These are phyloP conservation scores for Neofusicoccum ribis DNA, from an alignment of 2,329 filamentous ascomycete genomes.

Conservation along the genomic window DNA sequence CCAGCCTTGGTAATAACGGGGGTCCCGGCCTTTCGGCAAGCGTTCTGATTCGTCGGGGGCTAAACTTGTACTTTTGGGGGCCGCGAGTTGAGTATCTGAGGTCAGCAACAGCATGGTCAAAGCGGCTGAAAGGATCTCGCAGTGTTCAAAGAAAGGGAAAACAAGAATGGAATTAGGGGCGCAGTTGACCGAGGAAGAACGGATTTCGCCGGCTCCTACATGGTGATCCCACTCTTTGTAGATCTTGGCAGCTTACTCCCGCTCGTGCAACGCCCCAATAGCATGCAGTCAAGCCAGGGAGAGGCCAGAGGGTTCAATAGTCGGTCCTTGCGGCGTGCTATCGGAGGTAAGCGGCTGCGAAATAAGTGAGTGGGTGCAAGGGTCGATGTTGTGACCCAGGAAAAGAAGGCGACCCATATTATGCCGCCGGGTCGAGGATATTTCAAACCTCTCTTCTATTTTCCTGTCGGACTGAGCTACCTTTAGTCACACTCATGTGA, in stretches of 20 bases:
- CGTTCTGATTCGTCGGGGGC: neutral
- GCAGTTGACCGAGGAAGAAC: neutral
- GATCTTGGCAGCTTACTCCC: slow-evolving; percentile 4
- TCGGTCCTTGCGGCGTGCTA: too few species aligned
- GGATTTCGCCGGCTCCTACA: neutral
- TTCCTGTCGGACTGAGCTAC: too few species aligned
- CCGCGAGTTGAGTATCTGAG: neutral
- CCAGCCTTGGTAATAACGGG: neutral
- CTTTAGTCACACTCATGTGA: too few species aligned
- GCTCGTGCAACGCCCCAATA: neutral
- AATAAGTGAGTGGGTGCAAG: too few species aligned
- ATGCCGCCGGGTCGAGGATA: too few species aligned
- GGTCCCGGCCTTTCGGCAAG: neutral
- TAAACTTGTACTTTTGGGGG: neutral
- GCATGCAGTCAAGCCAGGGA: neutral
- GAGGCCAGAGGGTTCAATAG: too few species aligned
- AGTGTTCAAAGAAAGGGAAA: neutral
- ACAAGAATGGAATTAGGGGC: neutral
- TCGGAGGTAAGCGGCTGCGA: too few species aligned
- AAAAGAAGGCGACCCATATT: too few species aligned
- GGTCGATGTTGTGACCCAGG: too few species aligned
- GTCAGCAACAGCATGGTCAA: neutral
- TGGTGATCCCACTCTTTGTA: neutral
- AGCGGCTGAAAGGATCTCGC: neutral
- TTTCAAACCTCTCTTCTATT: too few species aligned